These are phyloP conservation scores for Vigna mungo DNA, from an alignment of 306 rosid genomes.

Conservation along the genomic window DNA sequence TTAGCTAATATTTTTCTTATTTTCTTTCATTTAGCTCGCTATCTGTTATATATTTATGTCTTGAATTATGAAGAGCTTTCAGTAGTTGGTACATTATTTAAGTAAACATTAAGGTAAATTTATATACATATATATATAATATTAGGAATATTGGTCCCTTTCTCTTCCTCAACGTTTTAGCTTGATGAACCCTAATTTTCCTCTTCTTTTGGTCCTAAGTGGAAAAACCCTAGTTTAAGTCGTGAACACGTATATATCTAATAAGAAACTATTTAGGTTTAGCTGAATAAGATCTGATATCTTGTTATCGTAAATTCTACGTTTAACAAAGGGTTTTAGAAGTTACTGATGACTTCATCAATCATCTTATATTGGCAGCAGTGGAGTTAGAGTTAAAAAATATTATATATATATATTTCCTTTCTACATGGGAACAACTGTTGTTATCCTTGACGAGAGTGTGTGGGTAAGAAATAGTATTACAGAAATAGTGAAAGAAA, in stretches of 20 bases:
- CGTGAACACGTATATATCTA: neutral
- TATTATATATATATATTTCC: constrained; percentile 5
- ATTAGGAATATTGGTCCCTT: neutral
- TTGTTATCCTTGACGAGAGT: constrained; percentile 27
- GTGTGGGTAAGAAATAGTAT: neutral
- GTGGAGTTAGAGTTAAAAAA: neutral
- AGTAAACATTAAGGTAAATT: constrained; percentile 32
- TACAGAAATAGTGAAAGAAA: neutral
- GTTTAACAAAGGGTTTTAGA: constrained; percentile 7
- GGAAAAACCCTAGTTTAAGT: constrained; percentile 47
- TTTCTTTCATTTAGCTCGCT: constrained; percentile 10
- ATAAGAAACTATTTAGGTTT: constrained; percentile 6
- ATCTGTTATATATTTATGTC: constrained; percentile 1
- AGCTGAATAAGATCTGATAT: constrained; percentile 32
- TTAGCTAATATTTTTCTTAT: constrained; percentile 10
- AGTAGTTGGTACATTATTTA: constrained; percentile 38
- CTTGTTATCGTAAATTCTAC: constrained; percentile 32
- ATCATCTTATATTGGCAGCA: constrained; percentile 1
- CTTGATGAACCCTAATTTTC: constrained; percentile 48
- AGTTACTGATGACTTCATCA: constrained; percentile 34
- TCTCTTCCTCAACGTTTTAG: neutral
- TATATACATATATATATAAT: constrained; percentile 45
- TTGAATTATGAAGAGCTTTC: constrained; percentile 22
- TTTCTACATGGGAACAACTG: constrained; percentile 36
- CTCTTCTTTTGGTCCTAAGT: neutral